These are phyloP conservation scores for Pseudisothecium myosuroides DNA, from an alignment of 225 moss, liverwort and hornwort species.

Conservation along the genomic window DNA sequence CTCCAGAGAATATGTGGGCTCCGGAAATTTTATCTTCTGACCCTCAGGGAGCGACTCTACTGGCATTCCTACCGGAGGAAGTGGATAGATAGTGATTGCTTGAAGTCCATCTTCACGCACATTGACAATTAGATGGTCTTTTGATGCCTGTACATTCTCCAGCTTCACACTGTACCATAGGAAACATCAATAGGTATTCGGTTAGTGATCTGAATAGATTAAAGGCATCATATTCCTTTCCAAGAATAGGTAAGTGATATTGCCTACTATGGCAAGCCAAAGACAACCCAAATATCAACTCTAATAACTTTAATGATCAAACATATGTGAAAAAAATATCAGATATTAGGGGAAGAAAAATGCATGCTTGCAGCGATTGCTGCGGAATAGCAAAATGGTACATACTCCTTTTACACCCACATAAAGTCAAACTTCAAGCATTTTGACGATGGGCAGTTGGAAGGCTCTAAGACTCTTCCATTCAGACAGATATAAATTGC, in stretches of 20 bases:
- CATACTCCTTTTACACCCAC: background rate
- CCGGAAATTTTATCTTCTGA: constrained; percentile 68
- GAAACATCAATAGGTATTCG: background rate
- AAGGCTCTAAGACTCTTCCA: background rate
- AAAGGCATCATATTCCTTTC: background rate
- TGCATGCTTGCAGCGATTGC: background rate
- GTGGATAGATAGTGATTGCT: constrained; percentile 59
- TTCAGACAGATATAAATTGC: background rate
- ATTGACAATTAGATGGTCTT: constrained; percentile 60
- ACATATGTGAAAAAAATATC: background rate
- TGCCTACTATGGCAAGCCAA: background rate
- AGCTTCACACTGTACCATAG: constrained; percentile 62
- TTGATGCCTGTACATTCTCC: constrained; percentile 49
- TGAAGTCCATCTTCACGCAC: constrained; percentile 89
- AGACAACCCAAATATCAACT: background rate
- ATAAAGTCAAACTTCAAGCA: background rate
- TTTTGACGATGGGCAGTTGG: background rate
- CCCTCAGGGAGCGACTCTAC: constrained; percentile 57
- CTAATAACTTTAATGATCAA: background rate
- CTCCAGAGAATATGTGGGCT: constrained; percentile 76
- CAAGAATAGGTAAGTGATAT: background rate
- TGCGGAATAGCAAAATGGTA: background rate
- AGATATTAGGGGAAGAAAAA: background rate
- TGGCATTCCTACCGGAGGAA: constrained; percentile 60
- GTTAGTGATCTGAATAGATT: background rate